Evolutionary conservation across 139 green algal genomes (phyloP).

Genomic region (Ettlia oleoabundans): DNA sequence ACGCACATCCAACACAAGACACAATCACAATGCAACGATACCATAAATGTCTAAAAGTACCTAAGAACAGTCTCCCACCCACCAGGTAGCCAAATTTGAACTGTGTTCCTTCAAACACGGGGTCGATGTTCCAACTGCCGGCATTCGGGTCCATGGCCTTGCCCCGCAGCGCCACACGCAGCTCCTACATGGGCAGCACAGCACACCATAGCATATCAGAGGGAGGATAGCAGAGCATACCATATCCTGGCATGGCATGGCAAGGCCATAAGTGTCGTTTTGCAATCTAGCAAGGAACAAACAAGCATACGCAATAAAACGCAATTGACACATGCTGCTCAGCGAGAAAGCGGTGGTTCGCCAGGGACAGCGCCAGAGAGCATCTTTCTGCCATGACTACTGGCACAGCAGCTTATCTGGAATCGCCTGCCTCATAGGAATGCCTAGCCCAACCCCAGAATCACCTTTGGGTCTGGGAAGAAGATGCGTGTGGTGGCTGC

Average conservation of each 20-base stretch:
- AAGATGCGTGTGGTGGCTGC: conserved; percentile 69
- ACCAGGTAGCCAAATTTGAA: conserved; percentile 81
- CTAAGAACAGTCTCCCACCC: not conserved
- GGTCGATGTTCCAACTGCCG: conserved; percentile 49
- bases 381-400: not conserved
- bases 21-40: conserved; percentile 58
- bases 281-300: no score
- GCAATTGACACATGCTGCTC: no score
- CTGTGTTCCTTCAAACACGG: conserved; percentile 57
- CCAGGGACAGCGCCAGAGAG: no score
- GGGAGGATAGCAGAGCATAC: not conserved
- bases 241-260: not conserved
- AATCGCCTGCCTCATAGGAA: no score
- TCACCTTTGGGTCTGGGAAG: conserved; percentile 72
- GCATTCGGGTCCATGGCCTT: conserved; percentile 59
- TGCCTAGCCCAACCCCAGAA: not conserved
- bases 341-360: no score
- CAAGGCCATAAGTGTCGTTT: no score
- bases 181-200: conserved; percentile 23
- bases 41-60: not conserved
- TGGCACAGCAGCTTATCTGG: not conserved
- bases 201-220: not conserved
- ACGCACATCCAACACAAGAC: conserved; percentile 67
- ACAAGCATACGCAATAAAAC: no score
- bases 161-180: conserved; percentile 57